Evolutionary conservation across 352 stramenopile species (phyloP).

Genomic region (Globisporangium apiculatum): DNA sequence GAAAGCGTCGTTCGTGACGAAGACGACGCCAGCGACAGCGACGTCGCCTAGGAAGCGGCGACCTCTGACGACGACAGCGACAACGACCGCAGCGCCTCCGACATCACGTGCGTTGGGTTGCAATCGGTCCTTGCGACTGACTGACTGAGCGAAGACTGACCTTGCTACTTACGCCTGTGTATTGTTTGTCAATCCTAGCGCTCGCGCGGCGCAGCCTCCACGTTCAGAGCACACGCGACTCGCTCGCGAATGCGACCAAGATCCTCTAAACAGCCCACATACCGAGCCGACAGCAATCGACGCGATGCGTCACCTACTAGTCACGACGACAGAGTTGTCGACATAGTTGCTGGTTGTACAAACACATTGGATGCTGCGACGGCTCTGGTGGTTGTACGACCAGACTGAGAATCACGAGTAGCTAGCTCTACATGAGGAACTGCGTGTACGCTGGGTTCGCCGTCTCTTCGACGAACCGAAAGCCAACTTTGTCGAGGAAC

Average conservation of each 20-base stretch:
- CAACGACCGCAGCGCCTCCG: constrained; percentile 1
- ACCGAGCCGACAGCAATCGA: no score
- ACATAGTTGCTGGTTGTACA: no score
- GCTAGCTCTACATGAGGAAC: constrained; percentile 54
- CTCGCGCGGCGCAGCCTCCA: constrained; percentile 5
- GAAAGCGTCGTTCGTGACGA: constrained; percentile 27
- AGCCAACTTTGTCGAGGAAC: constrained; percentile 70
- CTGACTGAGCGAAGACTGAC: no score
- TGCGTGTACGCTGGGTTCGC: constrained; percentile 75
- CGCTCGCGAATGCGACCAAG: constrained; percentile 6
- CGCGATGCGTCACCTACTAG: not conserved
- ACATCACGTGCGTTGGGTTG: constrained; percentile 9
- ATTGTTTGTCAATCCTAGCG: not conserved
- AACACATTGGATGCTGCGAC: no score
- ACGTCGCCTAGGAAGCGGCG: not conserved
- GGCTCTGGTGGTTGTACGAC: no score
- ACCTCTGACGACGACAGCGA: not conserved
- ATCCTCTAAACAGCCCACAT: constrained; percentile 7
- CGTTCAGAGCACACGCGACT: not conserved
- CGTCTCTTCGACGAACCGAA: constrained; percentile 78
- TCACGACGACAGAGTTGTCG: not conserved
- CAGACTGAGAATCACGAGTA: no score
- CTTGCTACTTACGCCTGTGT: no score
- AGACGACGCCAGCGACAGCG: constrained; percentile 9
- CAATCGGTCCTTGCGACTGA: no score